These are phyloP conservation scores for Amanita rubescens DNA, from an alignment of 768 basidiomycete species.

Conservation along the genomic window DNA sequence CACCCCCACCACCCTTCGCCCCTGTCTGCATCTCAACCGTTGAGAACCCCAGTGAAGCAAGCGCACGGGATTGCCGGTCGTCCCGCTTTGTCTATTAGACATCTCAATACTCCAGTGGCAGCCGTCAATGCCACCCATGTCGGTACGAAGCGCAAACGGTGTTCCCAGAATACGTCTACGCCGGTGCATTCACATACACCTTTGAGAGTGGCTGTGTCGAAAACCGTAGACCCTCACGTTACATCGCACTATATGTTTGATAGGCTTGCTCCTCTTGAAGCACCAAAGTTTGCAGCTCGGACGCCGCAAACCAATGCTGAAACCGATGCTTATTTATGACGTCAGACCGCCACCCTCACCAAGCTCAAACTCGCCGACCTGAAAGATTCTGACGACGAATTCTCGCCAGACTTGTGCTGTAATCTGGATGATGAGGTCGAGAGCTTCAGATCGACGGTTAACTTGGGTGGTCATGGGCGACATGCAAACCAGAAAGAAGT, in stretches of 20 bases:
- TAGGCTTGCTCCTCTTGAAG: constrained; percentile 46
- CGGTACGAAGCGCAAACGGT: constrained; percentile 65
- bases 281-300: constrained; percentile 39
- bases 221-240: constrained; percentile 22
- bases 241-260: constrained; percentile 37
- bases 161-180: constrained; percentile 37
- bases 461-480: constrained; percentile 5
- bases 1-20: constrained; percentile 29
- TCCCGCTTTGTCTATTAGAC: constrained; percentile 32
- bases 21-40: no score
- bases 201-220: constrained; percentile 37
- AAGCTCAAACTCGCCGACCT: constrained; percentile 53
- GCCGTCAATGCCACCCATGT: constrained; percentile 22
- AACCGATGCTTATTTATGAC: constrained; percentile 39
- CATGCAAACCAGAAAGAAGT: constrained; percentile 43
- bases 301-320: constrained; percentile 51
- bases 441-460: constrained; percentile 17
- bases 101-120: constrained; percentile 22
- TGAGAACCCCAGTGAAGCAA: constrained; percentile 56
- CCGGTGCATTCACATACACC: constrained; percentile 48
- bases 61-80: constrained; percentile 31
- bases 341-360: constrained; percentile 60
- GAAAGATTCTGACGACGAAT: constrained; percentile 38
- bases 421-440: constrained; percentile 34
- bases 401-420: constrained; percentile 45